phyloP scores from a whole-genome alignment of 1,284 basidiomycete species.

The Ganoderma boninense region DNA sequence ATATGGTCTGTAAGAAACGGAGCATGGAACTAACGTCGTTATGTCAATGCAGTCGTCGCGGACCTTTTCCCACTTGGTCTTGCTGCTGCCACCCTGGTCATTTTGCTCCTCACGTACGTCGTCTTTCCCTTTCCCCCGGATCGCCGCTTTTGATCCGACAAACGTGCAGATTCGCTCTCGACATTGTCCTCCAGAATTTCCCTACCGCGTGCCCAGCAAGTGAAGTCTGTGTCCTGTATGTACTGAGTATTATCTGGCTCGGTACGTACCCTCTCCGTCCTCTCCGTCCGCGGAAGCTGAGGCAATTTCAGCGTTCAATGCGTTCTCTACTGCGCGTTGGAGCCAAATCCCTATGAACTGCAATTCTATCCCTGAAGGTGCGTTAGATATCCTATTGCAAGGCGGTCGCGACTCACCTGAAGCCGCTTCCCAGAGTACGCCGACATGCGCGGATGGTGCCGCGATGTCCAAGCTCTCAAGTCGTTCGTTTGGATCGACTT shows the following conservation, averaged over 20 bases:
- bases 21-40: background rate
- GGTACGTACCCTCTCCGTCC: slow-evolving; percentile 44
- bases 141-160: background rate
- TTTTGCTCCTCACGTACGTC: slow-evolving; percentile 53
- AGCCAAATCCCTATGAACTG: slow-evolving; percentile 55
- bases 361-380: slow-evolving; percentile 55
- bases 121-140: background rate
- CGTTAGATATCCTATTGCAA: slow-evolving; percentile 21
- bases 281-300: background rate
- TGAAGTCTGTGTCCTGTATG: slow-evolving; percentile 54
- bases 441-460: slow-evolving; percentile 60
- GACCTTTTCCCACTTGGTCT: slow-evolving; percentile 67
- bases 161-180: slow-evolving; percentile 49
- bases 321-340: slow-evolving; percentile 69
- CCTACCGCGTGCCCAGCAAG: slow-evolving; percentile 56
- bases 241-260: slow-evolving; percentile 62
- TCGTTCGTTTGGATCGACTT: slow-evolving; percentile 67
- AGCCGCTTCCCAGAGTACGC: slow-evolving; percentile 46
- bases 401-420: background rate
- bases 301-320: slow-evolving; percentile 55
- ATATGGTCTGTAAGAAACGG: background rate
- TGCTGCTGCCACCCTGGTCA: slow-evolving; percentile 57
- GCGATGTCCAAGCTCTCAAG: slow-evolving; percentile 60
- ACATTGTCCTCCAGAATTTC: slow-evolving; percentile 50
- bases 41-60: slow-evolving; percentile 51